Base-by-base conservation (phyloP, 352 stramenopile species). In the Pythium chondricola region DNA sequence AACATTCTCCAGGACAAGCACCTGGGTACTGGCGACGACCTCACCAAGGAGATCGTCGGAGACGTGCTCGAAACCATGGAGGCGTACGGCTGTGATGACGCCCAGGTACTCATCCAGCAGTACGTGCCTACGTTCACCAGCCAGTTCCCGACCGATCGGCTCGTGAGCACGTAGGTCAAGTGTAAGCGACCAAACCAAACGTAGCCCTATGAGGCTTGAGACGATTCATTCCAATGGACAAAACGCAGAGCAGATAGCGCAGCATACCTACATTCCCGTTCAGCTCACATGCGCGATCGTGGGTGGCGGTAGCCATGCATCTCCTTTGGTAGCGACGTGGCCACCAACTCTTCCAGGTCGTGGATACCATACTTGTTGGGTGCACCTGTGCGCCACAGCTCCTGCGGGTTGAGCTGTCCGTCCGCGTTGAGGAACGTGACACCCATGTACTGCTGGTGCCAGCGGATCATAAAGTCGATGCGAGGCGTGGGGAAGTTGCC, bases 381-480 rank as follows among this genome's bases (percentile, higher is more conserved):
- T 1, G 86, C 83, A 8, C 87, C 88, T 2, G 88, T 96, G 58
- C 82, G 78, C 70, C 85, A 88, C 33, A 97, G 65, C 47, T 95
- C 74, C 45, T 81, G 76, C 30, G 88, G 74, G 50, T 96, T 97
- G 31, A 97, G 71, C 60, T 95, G 84, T 26, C 84, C 85, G 48
- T 97, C 85, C 2, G 76, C 48, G 43, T 71, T 81, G 20, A 97
- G 58, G 69, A 95, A 97, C 33, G 81, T 71, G 33, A 95, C 79
- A 37, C 66, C 77, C 88, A 97, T 97, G 68, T 83, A 72, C 62
- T 90, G 78, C 73, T 97, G 88, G 69, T 97, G 87, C 88, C 88
- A 97, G 39, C 86, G 80, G 62, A 97, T 97, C 73, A 97, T 94
- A 42, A 96, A 95, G 70, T 96, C 85, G 31, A 97, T 95, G 44